These are phyloP conservation scores for Neltuma alba DNA, from an alignment of 306 rosid species.

Conservation along the genomic window DNA sequence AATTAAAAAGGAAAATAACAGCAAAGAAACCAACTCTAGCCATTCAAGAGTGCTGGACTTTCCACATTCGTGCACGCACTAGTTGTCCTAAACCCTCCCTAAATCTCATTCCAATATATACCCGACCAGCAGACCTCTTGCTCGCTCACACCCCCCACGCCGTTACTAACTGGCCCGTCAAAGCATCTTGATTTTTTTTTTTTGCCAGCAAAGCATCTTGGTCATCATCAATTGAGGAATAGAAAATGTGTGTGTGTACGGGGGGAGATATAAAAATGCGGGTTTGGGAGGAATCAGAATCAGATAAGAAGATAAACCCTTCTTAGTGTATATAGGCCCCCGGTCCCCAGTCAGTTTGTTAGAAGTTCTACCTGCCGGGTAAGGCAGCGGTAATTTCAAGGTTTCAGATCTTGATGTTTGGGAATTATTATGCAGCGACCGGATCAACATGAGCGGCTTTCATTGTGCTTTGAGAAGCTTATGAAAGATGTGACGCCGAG, in stretches of 20 bases:
- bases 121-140: no score
- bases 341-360: neutral
- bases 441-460: constrained; percentile 44
- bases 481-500: constrained; percentile 45
- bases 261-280: no score
- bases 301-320: no score
- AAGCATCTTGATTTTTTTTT: no score
- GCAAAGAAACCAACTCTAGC: neutral
- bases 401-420: constrained; percentile 4
- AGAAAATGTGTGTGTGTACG: neutral
- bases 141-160: neutral
- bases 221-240: neutral
- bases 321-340: no score
- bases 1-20: neutral
- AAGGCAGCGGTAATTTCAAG: constrained; percentile 10
- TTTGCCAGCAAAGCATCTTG: neutral
- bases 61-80: neutral
- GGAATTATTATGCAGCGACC: constrained; percentile 40
- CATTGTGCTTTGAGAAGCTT: constrained; percentile 50
- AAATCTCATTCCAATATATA: no score
- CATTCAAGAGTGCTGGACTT: neutral
- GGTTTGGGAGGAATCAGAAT: no score
- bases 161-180: neutral
- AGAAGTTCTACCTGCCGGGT: neutral
- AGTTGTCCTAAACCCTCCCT: no score